Conservation (phyloP, 352 stramenopile genomes). For the Globisporangium paddicum region DNA sequence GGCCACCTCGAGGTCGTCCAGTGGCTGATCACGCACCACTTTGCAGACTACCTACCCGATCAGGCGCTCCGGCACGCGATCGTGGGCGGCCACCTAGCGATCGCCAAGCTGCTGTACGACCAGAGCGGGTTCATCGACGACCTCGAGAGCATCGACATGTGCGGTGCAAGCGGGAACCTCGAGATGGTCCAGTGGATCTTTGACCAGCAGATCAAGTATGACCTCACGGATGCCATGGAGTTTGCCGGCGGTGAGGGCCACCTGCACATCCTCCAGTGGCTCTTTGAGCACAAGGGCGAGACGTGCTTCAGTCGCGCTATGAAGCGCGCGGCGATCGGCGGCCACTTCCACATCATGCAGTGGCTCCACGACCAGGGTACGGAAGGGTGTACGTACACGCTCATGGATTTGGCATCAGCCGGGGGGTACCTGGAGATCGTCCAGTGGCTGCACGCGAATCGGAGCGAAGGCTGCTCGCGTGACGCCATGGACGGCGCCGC, state of each 20-base stretch:
- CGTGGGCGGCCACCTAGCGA: conserved; percentile 9
- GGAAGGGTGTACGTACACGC: conserved; percentile 18
- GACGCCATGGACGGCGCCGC: conserved; percentile 14
- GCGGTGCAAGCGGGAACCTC: conserved; percentile 9
- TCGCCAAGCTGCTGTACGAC: conserved; percentile 13
- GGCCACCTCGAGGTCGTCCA: conserved; percentile 3
- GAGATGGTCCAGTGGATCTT: conserved; percentile 14
- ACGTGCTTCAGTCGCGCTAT: conserved; percentile 13
- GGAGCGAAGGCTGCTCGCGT: conserved; percentile 4
- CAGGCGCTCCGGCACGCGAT: conserved; percentile 12
- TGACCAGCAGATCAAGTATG: conserved; percentile 9
- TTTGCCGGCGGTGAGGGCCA: conserved; percentile 17
- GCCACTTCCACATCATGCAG: conserved; percentile 19
- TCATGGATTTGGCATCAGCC: conserved; percentile 17
- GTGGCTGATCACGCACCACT: conserved; percentile 9
- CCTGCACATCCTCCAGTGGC: conserved; percentile 23
- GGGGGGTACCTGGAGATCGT: conserved; percentile 11
- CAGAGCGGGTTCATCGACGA: conserved; percentile 9
- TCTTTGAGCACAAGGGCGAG: conserved; percentile 15
- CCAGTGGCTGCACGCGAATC: conserved; percentile 16
- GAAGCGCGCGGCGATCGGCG: conserved; percentile 12
- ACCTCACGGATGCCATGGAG: conserved; percentile 18
- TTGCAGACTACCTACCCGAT: conserved; percentile 9
- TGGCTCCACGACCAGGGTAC: conserved; percentile 17
- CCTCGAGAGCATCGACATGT: conserved; percentile 12